Conservation (phyloP, 1,284 basidiomycete species). For the Mycena sp. region DNA sequence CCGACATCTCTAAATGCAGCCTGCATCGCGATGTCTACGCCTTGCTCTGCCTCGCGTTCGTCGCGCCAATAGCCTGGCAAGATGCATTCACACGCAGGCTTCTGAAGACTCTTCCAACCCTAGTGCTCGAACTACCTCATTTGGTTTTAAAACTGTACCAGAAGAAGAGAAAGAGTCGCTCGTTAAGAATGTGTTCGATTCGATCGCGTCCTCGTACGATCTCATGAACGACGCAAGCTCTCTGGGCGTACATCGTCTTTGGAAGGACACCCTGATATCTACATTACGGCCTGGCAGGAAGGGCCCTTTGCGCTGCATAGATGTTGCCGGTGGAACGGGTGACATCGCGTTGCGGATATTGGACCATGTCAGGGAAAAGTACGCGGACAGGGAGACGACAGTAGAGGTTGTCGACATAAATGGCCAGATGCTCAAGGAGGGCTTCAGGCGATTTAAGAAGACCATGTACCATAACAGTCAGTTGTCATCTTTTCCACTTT, state of each 20-base stretch:
- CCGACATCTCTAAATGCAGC: constrained; percentile 7
- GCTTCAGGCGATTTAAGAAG: constrained; percentile 90
- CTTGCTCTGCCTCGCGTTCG: constrained; percentile 19
- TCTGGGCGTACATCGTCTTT: constrained; percentile 94
- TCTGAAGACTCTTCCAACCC: background rate
- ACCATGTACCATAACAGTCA: constrained; percentile 97
- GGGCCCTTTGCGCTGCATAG: constrained; percentile 84
- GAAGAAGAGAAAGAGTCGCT: constrained; percentile 81
- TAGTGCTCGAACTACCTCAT: constrained; percentile 72
- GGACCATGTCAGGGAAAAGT: constrained; percentile 90
- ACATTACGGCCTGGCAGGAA: constrained; percentile 82
- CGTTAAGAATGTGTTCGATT: constrained; percentile 94
- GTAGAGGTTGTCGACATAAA: constrained; percentile 98
- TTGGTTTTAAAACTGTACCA: constrained; percentile 91
- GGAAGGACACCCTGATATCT: constrained; percentile 95
- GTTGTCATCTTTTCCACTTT: constrained; percentile 42
- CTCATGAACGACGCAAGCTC: constrained; percentile 99
- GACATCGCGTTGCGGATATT: constrained; percentile 97
- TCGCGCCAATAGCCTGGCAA: constrained; percentile 8
- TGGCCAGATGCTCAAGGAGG: constrained; percentile 94
- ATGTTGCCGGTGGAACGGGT: constrained; percentile 98
- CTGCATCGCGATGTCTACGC: constrained; percentile 14
- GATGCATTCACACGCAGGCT: constrained; percentile 12
- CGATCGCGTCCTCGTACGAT: constrained; percentile 96
- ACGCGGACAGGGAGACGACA: constrained; percentile 87